phyloP scores from a whole-genome alignment of 805 yeast genomes.

The Starmerella bombicola region DNA sequence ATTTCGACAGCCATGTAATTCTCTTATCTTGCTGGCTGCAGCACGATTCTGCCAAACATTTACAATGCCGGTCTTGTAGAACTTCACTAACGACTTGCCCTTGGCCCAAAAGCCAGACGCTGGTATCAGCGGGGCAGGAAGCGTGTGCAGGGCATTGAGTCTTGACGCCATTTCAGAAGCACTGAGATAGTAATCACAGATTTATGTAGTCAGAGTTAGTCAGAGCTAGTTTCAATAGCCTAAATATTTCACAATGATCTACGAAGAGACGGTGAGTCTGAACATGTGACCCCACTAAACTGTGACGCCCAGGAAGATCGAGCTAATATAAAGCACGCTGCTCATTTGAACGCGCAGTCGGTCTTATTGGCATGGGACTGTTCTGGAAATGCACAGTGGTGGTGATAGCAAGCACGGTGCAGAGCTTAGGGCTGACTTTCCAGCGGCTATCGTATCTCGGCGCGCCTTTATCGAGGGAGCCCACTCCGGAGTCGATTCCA shows the following conservation, averaged over 20 bases:
- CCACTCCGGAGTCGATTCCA: too few relatives aligned
- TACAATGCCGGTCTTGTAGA: slow-evolving; percentile 38
- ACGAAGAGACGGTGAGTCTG: too few relatives aligned
- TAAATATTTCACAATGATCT: too few relatives aligned
- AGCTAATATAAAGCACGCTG: too few relatives aligned
- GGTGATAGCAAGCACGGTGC: slow-evolving; percentile 61
- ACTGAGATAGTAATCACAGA: too few relatives aligned
- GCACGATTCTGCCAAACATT: slow-evolving; percentile 37
- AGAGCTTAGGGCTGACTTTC: slow-evolving; percentile 67
- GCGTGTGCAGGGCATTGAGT: slow-evolving; percentile 24
- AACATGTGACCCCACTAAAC: too few relatives aligned
- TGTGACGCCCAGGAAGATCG: too few relatives aligned
- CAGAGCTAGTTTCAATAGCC: too few relatives aligned
- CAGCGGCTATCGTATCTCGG: slow-evolving; percentile 63
- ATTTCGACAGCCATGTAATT: slow-evolving; percentile 14
- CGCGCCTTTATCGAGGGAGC: slow-evolving; percentile 2
- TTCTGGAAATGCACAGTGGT: slow-evolving; percentile 38
- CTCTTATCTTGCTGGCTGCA: slow-evolving; percentile 12
- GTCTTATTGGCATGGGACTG: slow-evolving; percentile 1
- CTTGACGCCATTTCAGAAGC: slow-evolving; percentile 2
- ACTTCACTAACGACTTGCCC: slow-evolving; percentile 25
- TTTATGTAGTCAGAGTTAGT: too few relatives aligned
- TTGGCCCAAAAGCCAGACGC: slow-evolving; percentile 16
- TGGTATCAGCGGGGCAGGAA: slow-evolving; percentile 24
- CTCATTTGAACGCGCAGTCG: too few relatives aligned